Evolutionary conservation across 192 early-diverging fungal species (phyloP).

Genomic region (Backusella liffmaniae): DNA sequence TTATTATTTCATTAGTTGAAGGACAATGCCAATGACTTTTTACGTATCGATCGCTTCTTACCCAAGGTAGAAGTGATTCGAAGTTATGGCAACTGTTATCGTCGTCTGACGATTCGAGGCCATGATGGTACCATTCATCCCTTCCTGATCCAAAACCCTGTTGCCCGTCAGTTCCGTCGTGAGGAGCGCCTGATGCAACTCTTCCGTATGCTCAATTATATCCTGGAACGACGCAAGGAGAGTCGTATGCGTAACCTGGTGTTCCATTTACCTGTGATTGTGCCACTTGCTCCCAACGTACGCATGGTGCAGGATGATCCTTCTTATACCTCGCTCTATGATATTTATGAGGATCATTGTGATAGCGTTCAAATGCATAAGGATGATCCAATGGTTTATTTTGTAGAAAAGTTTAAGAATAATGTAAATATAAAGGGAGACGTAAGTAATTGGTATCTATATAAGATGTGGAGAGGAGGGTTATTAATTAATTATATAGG

Average conservation of each 20-base stretch:
- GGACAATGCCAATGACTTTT: constrained; percentile 87
- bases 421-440: constrained; percentile 58
- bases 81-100: constrained; percentile 68
- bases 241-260: constrained; percentile 75
- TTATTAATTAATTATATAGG: constrained; percentile 12
- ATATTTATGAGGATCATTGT: constrained; percentile 92
- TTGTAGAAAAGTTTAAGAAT: constrained; percentile 71
- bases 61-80: constrained; percentile 85
- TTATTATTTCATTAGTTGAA: constrained; percentile 15
- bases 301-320: constrained; percentile 94
- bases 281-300: constrained; percentile 89
- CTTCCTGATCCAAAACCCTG: constrained; percentile 94
- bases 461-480: background rate
- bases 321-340: constrained; percentile 86
- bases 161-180: constrained; percentile 82
- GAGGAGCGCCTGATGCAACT: constrained; percentile 97
- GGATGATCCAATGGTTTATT: constrained; percentile 87
- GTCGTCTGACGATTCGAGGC: constrained; percentile 85
- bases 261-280: constrained; percentile 88
- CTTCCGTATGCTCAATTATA: constrained; percentile 88
- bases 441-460: constrained; percentile 30
- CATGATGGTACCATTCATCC: constrained; percentile 89
- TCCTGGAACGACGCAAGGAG: constrained; percentile 81
- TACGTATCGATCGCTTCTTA: constrained; percentile 93
- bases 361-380: constrained; percentile 69